Evolutionary conservation across 768 basidiomycete genomes (phyloP), one percentile per base, ranked within the genome.

Genomic region (Psilocybe cubensis): DNA sequence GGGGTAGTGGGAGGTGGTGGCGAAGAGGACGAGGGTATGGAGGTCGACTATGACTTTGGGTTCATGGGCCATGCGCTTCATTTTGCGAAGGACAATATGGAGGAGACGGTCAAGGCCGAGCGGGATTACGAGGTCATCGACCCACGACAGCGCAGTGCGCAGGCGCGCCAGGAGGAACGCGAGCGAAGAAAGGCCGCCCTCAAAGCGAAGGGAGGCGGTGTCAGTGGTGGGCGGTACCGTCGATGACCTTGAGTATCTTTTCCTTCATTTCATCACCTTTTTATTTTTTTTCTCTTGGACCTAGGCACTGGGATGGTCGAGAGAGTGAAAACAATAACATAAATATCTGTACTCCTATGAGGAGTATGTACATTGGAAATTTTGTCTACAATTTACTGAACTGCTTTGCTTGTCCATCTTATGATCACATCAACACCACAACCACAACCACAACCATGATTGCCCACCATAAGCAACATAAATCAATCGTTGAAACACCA

Each of bases 41-140:
- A 94, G 66, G 84, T 94, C 43, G 92, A 94, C 61, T 79, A 86
- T 58, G 92, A 94, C 64, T 74, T 76, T 6, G 91, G 83, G 9
- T 94, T 94, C 72, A 76, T 94, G 73, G 76, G 72, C 4, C 92
- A 94, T 67, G 74, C 81, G 24, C 73, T 94, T 56, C 80, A 82
- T 58, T 92, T 94, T 73, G 85, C 90, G 9, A 92, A 92, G 72
- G 91, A 86, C 44, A 84, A 92, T 62, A 79, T 78, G 21, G 91
- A 91, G 64, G 92, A 94, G 72, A 80, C 79, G n/a, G n/a, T n/a
- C 58, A 92, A 92, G 71, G 92, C 90, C 1, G 88, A 92, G 69
- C 73, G 90, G 52, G 92, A 94, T 56, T 94, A 93, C 65, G 92
- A 94, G 72, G 92, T 94, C 24, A 94, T 94, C 68, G 92, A 94